phyloP scores from a whole-genome alignment of 345 rosid species.

The Brassica incana region DNA sequence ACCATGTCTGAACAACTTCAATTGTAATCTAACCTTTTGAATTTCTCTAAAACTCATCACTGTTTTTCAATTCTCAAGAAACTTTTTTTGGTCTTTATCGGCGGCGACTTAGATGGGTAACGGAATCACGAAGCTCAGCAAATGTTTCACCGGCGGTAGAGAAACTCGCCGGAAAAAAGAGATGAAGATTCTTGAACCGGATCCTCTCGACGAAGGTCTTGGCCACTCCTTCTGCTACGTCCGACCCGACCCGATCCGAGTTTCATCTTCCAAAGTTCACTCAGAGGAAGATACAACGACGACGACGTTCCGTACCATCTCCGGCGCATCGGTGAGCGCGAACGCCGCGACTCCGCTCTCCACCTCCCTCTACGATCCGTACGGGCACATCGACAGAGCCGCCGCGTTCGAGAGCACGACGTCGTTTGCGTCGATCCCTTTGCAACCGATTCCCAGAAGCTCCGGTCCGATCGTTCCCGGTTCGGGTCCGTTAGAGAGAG shows the following conservation, averaged over 20 bases:
- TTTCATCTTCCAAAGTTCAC: conserved; percentile 80
- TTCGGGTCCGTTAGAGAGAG: conserved; percentile 75
- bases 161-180: conserved; percentile 53
- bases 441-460: conserved; percentile 81
- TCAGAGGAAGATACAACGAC: conserved; percentile 67
- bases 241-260: conserved; percentile 63
- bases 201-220: conserved; percentile 77
- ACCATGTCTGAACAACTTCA: conserved; percentile 39
- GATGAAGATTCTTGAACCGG: conserved; percentile 42
- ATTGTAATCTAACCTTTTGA: conserved; percentile 21
- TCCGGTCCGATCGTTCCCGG: conserved; percentile 75
- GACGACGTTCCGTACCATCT: conserved; percentile 82
- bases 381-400: conserved; percentile 63
- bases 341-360: conserved; percentile 92
- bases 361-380: conserved; percentile 71
- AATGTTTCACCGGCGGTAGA: conserved; percentile 66
- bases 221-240: conserved; percentile 97
- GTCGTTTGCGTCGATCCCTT: conserved; percentile 80
- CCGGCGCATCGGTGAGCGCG: conserved; percentile 97
- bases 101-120: conserved; percentile 63
- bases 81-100: not conserved
- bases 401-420: conserved; percentile 94
- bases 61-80: not conserved
- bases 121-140: conserved; percentile 65
- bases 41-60: not conserved